phyloP scores from a whole-genome alignment of 805 yeast species.

The Candida montana region DNA sequence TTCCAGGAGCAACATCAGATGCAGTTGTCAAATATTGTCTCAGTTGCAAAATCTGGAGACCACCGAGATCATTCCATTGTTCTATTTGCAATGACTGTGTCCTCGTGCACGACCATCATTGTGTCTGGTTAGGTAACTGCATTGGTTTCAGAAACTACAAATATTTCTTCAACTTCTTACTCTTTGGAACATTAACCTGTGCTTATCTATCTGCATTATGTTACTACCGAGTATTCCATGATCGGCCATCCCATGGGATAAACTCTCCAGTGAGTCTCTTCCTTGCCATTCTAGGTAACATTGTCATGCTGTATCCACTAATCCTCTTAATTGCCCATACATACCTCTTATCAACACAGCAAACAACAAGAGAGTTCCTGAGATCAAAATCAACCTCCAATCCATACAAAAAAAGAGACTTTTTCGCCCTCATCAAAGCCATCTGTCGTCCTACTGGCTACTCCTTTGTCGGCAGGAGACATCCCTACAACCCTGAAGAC shows the following conservation, averaged over 20 bases:
- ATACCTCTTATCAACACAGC: slow-evolving; percentile 47
- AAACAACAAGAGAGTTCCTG: slow-evolving; percentile 72
- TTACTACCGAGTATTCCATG: slow-evolving; percentile 28
- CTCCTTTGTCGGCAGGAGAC: slow-evolving; percentile 29
- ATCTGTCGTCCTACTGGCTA: slow-evolving; percentile 36
- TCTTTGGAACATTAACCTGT: slow-evolving; percentile 30
- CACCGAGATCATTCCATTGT: slow-evolving; percentile 75
- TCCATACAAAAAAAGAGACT: slow-evolving; percentile 31
- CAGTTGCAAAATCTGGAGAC: slow-evolving; percentile 69
- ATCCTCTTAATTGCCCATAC: slow-evolving; percentile 50
- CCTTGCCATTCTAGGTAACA: slow-evolving; percentile 42
- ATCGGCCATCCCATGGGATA: slow-evolving; percentile 21
- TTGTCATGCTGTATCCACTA: slow-evolving; percentile 51
- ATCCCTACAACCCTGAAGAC: slow-evolving; percentile 31
- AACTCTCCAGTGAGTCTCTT: slow-evolving; percentile 41
- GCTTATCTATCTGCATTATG: slow-evolving; percentile 26
- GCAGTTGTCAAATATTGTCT: slow-evolving; percentile 53
- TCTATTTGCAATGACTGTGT: slow-evolving; percentile 63
- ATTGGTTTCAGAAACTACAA: slow-evolving; percentile 69
- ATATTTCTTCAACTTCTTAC: slow-evolving; percentile 50
- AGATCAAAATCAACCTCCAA: slow-evolving; percentile 33
- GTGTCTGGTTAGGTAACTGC: slow-evolving; percentile 68
- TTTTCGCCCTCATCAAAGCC: slow-evolving; percentile 28
- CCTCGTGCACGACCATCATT: slow-evolving; percentile 28
- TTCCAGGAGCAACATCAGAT: slow-evolving; percentile 33